These are phyloP conservation scores for Terana coerulea DNA, from an alignment of 768 basidiomycete genomes.

Conservation along the genomic window DNA sequence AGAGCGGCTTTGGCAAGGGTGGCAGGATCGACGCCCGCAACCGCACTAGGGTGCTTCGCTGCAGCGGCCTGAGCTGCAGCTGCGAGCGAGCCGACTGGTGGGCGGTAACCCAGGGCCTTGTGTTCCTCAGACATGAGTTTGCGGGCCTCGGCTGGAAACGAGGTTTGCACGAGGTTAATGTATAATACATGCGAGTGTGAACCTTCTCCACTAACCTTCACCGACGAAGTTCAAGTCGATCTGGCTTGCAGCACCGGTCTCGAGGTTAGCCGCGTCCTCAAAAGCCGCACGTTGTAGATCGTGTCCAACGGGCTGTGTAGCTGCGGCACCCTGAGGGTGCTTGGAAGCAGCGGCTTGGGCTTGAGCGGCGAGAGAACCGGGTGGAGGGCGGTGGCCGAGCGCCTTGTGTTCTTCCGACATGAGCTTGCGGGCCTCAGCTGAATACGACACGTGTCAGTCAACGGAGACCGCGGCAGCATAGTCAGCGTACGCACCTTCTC, in stretches of 20 bases:
- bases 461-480: background rate
- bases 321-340: conserved; percentile 20
- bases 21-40: conserved; percentile 13
- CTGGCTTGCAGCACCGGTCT: background rate
- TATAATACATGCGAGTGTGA: background rate
- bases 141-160: conserved; percentile 27
- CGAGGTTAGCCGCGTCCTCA: conserved; percentile 16
- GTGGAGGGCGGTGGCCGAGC: conserved; percentile 26
- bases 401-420: conserved; percentile 27
- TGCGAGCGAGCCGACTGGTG: conserved; percentile 32
- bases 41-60: conserved; percentile 27
- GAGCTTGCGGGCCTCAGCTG: conserved; percentile 22
- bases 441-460: background rate
- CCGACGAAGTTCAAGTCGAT: conserved; percentile 18
- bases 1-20: conserved; percentile 21
- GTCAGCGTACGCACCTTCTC: conserved; percentile 19
- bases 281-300: conserved; percentile 16
- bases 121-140: conserved; percentile 34
- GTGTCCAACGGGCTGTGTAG: background rate
- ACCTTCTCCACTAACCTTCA: conserved; percentile 7
- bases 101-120: conserved; percentile 33
- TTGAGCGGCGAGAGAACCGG: conserved; percentile 23
- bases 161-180: too few relatives aligned
- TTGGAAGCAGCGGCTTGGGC: conserved; percentile 21
- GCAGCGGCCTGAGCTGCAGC: conserved; percentile 32